Percentiles rank a stretch among this genome's conserved stretches.
Evolutionary conservation across 177 flowering plant genomes (phyloP).

Genomic region (Viscum album): DNA sequence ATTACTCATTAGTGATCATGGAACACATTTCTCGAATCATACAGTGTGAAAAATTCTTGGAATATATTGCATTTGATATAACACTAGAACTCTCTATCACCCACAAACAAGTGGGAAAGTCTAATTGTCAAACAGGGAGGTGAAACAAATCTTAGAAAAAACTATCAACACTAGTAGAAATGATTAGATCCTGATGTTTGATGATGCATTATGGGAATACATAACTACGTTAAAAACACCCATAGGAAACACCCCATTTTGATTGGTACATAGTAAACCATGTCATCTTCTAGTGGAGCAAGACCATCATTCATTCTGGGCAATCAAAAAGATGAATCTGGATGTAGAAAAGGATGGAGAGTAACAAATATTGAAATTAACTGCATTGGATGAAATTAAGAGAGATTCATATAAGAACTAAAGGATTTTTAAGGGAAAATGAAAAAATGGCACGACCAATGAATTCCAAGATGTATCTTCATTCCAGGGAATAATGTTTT

Average conservation of each 20-base stretch:
- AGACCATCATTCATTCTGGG: constrained; percentile 3
- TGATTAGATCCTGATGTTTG: too few relatives aligned
- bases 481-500: not conserved
- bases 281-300: not conserved
- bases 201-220: not conserved
- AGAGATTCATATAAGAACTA: not conserved
- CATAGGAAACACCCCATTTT: not conserved
- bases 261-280: not conserved
- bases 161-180: not conserved
- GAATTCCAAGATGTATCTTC: not conserved
- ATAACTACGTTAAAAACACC: not conserved
- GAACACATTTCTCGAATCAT: not conserved
- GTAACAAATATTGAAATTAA: not conserved
- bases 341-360: not conserved
- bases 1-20: not conserved
- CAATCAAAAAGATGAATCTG: not conserved
- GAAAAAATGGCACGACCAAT: not conserved
- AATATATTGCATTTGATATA: not conserved
- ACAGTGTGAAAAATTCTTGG: not conserved
- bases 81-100: not conserved
- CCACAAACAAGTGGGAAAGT: not conserved
- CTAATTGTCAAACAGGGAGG: not conserved
- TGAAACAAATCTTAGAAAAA: not conserved
- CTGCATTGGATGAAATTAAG: not conserved
- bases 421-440: not conserved